Conservation (phyloP, 345 rosid genomes). For the Mangifera indica region DNA sequence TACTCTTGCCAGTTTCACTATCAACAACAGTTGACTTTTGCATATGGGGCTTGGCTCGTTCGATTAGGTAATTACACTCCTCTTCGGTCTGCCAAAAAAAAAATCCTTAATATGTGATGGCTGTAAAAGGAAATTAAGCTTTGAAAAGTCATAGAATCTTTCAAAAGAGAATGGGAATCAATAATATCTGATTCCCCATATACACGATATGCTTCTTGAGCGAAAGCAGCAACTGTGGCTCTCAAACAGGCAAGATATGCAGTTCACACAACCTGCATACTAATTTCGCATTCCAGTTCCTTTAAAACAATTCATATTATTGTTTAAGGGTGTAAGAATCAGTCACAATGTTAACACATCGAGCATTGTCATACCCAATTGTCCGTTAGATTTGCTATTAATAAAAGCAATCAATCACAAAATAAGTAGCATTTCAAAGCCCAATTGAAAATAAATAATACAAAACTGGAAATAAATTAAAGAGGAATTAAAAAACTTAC, state of each 20-base stretch:
- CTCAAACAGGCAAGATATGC: too few species aligned
- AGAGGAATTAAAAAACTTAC: conserved; percentile 37
- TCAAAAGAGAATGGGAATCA: neutral
- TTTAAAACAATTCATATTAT: neutral
- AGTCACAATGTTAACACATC: neutral
- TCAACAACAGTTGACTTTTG: conserved; percentile 85
- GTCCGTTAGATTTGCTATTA: neutral
- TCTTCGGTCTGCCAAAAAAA: conserved; percentile 54
- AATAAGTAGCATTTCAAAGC: neutral
- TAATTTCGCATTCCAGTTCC: neutral
- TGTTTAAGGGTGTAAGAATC: neutral
- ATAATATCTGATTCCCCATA: neutral
- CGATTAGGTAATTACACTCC: conserved; percentile 79
- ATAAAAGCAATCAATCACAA: too few species aligned
- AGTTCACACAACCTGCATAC: neutral
- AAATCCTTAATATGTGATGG: neutral
- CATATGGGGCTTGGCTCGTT: conserved; percentile 81
- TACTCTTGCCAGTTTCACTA: conserved; percentile 77
- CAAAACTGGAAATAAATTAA: neutral
- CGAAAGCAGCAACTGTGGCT: neutral
- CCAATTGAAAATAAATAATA: neutral
- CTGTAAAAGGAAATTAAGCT: neutral
- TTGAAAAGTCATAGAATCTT: neutral
- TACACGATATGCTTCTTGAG: neutral
- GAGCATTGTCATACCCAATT: neutral